Percentiles rank a stretch among this genome's conserved stretches.
Evolutionary conservation across 1,284 basidiomycete species (phyloP).

Genomic region (Ustilago cynodontis): DNA sequence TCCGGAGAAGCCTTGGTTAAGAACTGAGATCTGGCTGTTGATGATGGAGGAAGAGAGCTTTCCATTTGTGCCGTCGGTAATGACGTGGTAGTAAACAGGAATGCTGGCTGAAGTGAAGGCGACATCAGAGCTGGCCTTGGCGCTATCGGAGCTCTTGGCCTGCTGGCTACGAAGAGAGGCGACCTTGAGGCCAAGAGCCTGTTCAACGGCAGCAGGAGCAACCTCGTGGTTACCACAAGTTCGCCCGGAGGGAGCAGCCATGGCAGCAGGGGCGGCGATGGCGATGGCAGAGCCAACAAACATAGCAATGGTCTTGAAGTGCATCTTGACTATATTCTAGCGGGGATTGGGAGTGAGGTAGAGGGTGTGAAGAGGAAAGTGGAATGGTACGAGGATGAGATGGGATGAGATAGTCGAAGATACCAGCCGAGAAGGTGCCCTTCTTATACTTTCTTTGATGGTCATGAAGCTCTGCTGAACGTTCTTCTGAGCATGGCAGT

Average conservation of each 20-base stretch:
- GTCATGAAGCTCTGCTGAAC: background rate
- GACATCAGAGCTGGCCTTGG: slow-evolving; percentile 1
- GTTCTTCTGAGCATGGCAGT: background rate
- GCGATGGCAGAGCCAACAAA: slow-evolving; percentile 21
- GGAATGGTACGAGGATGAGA: background rate
- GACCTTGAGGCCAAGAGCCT: slow-evolving; percentile 21
- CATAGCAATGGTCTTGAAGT: slow-evolving; percentile 33
- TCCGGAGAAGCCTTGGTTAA: slow-evolving; percentile 73
- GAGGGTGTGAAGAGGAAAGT: background rate
- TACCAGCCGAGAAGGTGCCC: background rate
- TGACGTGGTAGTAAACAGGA: slow-evolving; percentile 53
- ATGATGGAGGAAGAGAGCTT: slow-evolving; percentile 33
- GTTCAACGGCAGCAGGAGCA: slow-evolving; percentile 26
- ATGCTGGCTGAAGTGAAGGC: slow-evolving; percentile 32
- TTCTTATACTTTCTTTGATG: slow-evolving; percentile 1
- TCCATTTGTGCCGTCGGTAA: slow-evolving; percentile 50
- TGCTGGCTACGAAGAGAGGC: background rate
- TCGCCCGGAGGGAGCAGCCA: slow-evolving; percentile 19
- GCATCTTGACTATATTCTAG: slow-evolving; percentile 25
- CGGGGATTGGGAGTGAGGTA: background rate
- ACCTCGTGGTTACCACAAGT: slow-evolving; percentile 27
- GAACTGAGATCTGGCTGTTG: slow-evolving; percentile 72
- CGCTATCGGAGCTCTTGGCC: background rate
- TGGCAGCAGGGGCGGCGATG: slow-evolving; percentile 19
- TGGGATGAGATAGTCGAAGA: background rate